These are phyloP conservation scores for Solanum tarapatanum DNA, from an alignment of 257 asterid species.

Conservation along the genomic window DNA sequence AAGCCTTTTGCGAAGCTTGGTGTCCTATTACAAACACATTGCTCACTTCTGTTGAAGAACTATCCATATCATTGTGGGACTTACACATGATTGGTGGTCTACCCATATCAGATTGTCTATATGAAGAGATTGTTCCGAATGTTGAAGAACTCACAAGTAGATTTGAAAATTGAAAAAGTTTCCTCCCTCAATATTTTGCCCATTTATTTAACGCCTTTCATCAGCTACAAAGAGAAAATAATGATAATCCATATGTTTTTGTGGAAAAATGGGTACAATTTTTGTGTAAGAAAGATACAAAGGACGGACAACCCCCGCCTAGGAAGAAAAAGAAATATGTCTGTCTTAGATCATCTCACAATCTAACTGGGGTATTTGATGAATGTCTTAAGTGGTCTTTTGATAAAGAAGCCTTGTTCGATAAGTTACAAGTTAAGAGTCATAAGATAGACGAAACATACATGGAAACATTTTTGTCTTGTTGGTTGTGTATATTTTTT, in stretches of 20 bases:
- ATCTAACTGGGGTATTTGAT: background rate
- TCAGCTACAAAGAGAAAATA: background rate
- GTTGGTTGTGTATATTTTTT: background rate
- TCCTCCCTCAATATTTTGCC: no score
- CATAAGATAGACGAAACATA: background rate
- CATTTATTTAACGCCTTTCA: background rate
- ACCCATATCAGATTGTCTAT: background rate
- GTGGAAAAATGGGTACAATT: background rate
- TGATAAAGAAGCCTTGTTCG: background rate
- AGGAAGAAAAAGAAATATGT: background rate
- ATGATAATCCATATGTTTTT: background rate
- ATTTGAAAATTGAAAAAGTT: no score
- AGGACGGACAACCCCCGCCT: background rate
- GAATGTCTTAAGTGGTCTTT: no score
- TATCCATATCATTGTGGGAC: background rate
- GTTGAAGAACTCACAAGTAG: no score
- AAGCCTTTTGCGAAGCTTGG: no score
- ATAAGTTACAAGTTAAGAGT: background rate
- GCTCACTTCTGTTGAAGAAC: no score
- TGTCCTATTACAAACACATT: no score
- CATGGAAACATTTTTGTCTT: background rate
- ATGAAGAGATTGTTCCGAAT: background rate
- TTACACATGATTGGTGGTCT: background rate
- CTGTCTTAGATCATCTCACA: background rate
- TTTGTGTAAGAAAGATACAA: background rate